Evolutionary conservation across 2,329 filamentous ascomycete genomes (phyloP).

Genomic region (Aspergillus jensenii): DNA sequence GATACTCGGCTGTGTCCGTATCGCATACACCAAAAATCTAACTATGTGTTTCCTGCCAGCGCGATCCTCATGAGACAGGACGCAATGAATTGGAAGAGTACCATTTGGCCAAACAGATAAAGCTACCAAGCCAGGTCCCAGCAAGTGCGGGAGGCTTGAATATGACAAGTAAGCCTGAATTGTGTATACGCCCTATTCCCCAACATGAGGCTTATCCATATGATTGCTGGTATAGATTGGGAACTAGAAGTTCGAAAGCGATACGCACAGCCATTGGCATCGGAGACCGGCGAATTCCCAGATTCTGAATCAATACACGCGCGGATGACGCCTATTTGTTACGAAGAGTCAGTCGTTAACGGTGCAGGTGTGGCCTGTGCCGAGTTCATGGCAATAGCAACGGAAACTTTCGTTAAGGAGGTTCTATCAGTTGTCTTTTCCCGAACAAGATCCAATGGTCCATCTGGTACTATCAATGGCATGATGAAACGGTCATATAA

Average conservation of each 20-base stretch:
- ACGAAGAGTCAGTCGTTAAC: constrained; percentile 60
- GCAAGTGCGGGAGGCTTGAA: constrained; percentile 72
- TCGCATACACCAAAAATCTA: constrained; percentile 4
- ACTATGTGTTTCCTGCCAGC: constrained; percentile 24
- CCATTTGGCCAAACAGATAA: constrained; percentile 48
- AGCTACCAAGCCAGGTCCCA: constrained; percentile 61
- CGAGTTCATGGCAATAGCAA: constrained; percentile 60
- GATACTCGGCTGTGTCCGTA: background rate
- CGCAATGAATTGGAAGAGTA: constrained; percentile 44
- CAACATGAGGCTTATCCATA: constrained; percentile 16
- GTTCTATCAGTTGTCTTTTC: constrained; percentile 56
- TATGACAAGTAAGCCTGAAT: constrained; percentile 65
- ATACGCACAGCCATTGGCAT: constrained; percentile 61
- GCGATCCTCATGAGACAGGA: constrained; percentile 33
- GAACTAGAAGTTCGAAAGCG: constrained; percentile 66
- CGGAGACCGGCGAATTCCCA: constrained; percentile 64
- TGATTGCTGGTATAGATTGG: constrained; percentile 48
- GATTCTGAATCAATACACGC: constrained; percentile 56
- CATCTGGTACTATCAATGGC: constrained; percentile 65
- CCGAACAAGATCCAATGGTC: constrained; percentile 56
- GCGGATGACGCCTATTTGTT: constrained; percentile 65
- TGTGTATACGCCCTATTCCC: constrained; percentile 9
- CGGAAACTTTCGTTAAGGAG: constrained; percentile 64
- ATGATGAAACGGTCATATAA: constrained; percentile 79
- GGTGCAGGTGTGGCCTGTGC: constrained; percentile 56